Evolutionary conservation across 371 early-diverging fungal species (phyloP).

Genomic region (Choanephora cucurbitarum): DNA sequence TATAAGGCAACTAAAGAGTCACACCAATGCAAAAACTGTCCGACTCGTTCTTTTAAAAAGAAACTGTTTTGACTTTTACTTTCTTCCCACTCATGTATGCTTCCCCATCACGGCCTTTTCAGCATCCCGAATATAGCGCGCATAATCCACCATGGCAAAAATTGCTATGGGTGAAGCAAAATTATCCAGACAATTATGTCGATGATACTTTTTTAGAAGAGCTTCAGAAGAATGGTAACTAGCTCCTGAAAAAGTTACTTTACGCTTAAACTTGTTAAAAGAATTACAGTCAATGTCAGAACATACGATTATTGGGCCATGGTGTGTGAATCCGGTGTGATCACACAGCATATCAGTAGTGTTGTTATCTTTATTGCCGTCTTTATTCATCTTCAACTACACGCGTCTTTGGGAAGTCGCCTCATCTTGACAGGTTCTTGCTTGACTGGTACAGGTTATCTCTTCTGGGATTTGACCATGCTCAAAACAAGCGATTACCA

Average conservation of each 20-base stretch:
- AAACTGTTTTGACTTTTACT: not conserved
- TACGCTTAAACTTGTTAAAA: too few relatives aligned
- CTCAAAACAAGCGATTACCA: conserved; percentile 48
- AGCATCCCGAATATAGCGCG: conserved; percentile 25
- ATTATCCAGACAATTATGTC: conserved; percentile 93
- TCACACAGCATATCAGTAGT: conserved; percentile 85
- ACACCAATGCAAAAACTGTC: too few relatives aligned
- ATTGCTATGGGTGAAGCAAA: conserved; percentile 86
- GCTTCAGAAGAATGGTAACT: conserved; percentile 89
- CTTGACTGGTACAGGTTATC: conserved; percentile 64
- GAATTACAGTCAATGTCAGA: conserved; percentile 66
- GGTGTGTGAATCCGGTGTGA: conserved; percentile 71
- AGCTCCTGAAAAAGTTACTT: too few relatives aligned
- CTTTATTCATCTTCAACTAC: conserved; percentile 75
- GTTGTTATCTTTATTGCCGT: conserved; percentile 84
- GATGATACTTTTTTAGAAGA: conserved; percentile 85
- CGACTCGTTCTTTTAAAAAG: too few relatives aligned
- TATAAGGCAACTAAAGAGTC: too few relatives aligned
- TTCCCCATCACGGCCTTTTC: conserved; percentile 17
- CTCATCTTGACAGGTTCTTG: conserved; percentile 64
- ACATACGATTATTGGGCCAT: conserved; percentile 76
- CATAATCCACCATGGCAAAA: conserved; percentile 78
- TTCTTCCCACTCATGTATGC: conserved; percentile 2
- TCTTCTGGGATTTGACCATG: conserved; percentile 68
- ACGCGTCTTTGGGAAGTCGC: conserved; percentile 55